Conservation (phyloP, 192 early-diverging fungal genomes). For the Mortierella claussenii region DNA sequence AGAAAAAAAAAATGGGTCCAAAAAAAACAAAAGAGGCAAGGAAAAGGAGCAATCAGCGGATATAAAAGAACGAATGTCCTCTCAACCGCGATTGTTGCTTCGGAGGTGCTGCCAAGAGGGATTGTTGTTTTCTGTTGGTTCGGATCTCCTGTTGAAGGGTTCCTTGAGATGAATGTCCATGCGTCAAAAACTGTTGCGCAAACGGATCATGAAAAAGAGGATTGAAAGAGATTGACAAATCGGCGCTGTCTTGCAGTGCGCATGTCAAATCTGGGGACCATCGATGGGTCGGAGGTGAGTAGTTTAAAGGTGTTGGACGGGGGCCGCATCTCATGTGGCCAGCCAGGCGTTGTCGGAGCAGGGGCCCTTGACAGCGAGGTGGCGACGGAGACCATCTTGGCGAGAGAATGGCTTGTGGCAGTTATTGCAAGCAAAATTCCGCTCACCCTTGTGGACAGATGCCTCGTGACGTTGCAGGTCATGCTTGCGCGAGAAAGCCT, state of each 20-base stretch:
- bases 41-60: not conserved
- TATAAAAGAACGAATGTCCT: no score
- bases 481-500: conserved; percentile 73
- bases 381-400: conserved; percentile 74
- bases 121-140: conserved; percentile 22
- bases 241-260: not conserved
- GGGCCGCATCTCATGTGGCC: conserved; percentile 54
- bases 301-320: conserved; percentile 36
- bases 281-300: conserved; percentile 9
- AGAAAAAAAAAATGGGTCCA: conserved; percentile 4
- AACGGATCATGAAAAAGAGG: conserved; percentile 35
- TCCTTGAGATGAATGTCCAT: conserved; percentile 31
- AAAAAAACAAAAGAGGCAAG: not conserved
- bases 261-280: conserved; percentile 29
- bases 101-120: conserved; percentile 14
- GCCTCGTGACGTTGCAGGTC: conserved; percentile 75
- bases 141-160: conserved; percentile 53
- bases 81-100: conserved; percentile 2
- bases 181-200: conserved; percentile 7
- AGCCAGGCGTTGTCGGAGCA: conserved; percentile 48
- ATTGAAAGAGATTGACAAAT: conserved; percentile 30
- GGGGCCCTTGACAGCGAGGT: conserved; percentile 55
- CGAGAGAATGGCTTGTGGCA: conserved; percentile 70
- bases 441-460: conserved; percentile 73
- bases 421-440: conserved; percentile 62